These are phyloP conservation scores for Symbiodinium natans DNA, from an alignment of 73 alveolate genomes.

Conservation along the genomic window DNA sequence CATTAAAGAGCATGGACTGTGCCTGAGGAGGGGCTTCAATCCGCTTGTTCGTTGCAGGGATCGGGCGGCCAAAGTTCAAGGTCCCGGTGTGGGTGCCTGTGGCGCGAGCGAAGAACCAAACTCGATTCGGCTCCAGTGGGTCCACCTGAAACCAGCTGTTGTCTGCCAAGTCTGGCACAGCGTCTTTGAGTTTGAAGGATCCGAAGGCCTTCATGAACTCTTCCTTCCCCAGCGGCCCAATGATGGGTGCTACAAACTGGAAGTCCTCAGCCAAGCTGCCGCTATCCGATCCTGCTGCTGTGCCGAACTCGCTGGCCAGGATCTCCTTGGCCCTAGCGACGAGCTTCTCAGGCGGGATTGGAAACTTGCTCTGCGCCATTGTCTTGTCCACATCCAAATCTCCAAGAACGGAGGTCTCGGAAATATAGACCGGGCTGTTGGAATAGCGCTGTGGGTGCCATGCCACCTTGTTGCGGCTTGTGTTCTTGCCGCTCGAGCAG, in stretches of 20 bases:
- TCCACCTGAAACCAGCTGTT: slow-evolving; percentile 76
- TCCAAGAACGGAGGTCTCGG: slow-evolving; percentile 18
- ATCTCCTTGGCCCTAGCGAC: slow-evolving; percentile 20
- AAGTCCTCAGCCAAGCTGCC: slow-evolving; percentile 67
- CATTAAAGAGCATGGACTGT: slow-evolving; percentile 75
- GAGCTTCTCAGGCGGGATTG: slow-evolving; percentile 36
- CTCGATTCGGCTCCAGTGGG: slow-evolving; percentile 87
- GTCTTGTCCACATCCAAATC: slow-evolving; percentile 77
- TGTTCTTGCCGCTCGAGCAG: slow-evolving; percentile 74
- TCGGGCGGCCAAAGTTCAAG: background rate
- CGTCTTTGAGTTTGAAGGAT: slow-evolving; percentile 67
- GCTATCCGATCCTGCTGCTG: background rate
- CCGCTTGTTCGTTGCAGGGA: slow-evolving; percentile 26
- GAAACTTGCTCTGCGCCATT: slow-evolving; percentile 86
- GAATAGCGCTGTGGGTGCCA: slow-evolving; percentile 86
- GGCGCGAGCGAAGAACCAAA: slow-evolving; percentile 91
- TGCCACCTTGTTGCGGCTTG: slow-evolving; percentile 53
- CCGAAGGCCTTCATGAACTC: slow-evolving; percentile 84
- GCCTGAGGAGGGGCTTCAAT: slow-evolving; percentile 83
- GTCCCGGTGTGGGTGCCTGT: slow-evolving; percentile 91
- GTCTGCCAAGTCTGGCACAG: slow-evolving; percentile 85
- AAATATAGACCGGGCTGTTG: slow-evolving; percentile 38
- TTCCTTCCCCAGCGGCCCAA: slow-evolving; percentile 73
- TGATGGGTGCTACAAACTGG: slow-evolving; percentile 89
- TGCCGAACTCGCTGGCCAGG: slow-evolving; percentile 49